These are phyloP conservation scores for Flaveria linearis DNA, from an alignment of 129 eudicot species.

Conservation along the genomic window DNA sequence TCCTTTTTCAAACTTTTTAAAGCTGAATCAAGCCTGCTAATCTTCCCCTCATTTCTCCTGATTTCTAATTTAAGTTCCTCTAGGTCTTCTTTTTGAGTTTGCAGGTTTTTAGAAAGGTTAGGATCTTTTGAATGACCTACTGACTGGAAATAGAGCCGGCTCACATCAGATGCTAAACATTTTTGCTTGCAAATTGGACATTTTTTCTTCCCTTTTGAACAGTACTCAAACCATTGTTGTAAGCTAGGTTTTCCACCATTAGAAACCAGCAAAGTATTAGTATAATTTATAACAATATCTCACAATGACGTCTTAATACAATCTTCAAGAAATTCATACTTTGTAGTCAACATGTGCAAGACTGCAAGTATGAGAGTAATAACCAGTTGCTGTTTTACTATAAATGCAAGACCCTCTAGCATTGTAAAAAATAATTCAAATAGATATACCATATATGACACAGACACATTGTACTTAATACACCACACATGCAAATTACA, in stretches of 20 bases:
- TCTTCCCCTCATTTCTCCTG: conserved; percentile 68
- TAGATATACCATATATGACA: background rate
- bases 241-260: conserved; percentile 41
- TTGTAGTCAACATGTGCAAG: background rate
- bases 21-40: conserved; percentile 48
- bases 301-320: background rate
- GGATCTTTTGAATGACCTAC: conserved; percentile 61
- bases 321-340: background rate
- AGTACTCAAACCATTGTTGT: conserved; percentile 92
- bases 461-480: background rate
- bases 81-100: conserved; percentile 38
- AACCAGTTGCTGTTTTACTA: background rate
- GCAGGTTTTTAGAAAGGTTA: conserved; percentile 46
- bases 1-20: conserved; percentile 62
- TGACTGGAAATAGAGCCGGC: conserved; percentile 92
- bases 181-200: conserved; percentile 98
- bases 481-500: background rate
- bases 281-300: background rate
- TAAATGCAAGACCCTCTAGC: background rate
- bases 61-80: conserved; percentile 60
- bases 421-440: background rate
- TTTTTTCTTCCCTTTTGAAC: conserved; percentile 71
- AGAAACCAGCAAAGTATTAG: conserved; percentile 9
- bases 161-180: conserved; percentile 60
- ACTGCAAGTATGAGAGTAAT: background rate